Evolutionary conservation across 495 filamentous ascomycete species (phyloP), one percentile per base, ranked within the genome.

Genomic region (Podospora australis): DNA sequence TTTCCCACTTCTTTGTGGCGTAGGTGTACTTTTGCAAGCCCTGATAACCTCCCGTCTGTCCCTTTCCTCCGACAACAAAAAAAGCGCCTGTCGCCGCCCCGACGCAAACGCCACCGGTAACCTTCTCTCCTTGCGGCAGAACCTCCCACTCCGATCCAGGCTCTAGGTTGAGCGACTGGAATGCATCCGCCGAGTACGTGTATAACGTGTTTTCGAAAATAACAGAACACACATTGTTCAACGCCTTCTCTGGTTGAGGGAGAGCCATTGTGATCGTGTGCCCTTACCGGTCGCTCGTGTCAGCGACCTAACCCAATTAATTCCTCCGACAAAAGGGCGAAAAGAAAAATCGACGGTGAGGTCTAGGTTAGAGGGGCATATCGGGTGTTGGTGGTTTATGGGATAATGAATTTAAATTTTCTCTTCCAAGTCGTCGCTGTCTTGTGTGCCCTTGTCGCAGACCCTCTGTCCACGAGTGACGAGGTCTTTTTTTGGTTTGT

Each of bases 1-100:
- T 80, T 52, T 86, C 76, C 92, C 92, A 98, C 56, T 74, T 79
- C 45, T 78, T 68, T 38, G 80, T 77, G n/a, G 75, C 67, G 62
- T 96, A 96, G 0, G 79, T 80, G 58, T 80, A 98, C 51, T 84
- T 79, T 59, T 96, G 90, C 21, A 98, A 62, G n/a, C 92, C 92
- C 23, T 76, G 62, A 57, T 89, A 94, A 23, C 78, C 70, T 3
- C 57, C 60, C 16, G 67, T 59, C 9, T 68, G 66, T 13, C 73
- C 68, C 39, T 74, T 76, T 26, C 92, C 92, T 35, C 92, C 92
- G 36, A 98, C 80, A 48, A 98, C 76, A 54, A 87, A 97, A 10
- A 98, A 74, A 6, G 79, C 82, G 26, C 80, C 66, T 14, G 78
- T 69, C 16, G 77, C 78, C 13, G 83, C 83, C 24, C 78, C 80